phyloP scores from a whole-genome alignment of 2,329 filamentous ascomycete species.

The Neocucurbitaria cava region DNA sequence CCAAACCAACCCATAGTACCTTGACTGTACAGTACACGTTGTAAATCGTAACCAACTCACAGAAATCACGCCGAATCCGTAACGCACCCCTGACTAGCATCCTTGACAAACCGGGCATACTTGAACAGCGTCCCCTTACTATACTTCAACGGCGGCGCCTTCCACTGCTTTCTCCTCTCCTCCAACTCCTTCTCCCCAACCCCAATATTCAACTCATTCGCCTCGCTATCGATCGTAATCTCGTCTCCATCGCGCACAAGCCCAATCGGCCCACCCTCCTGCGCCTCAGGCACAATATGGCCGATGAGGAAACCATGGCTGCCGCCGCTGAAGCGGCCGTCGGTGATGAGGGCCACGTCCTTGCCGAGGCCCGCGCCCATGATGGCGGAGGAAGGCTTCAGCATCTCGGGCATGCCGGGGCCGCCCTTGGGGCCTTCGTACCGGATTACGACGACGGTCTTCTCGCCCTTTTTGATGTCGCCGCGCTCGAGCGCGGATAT shows the following conservation, averaged over 20 bases:
- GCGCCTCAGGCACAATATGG: constrained; percentile 86
- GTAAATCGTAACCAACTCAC: too few species aligned
- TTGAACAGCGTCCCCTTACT: constrained; percentile 66
- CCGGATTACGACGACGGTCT: constrained; percentile 77
- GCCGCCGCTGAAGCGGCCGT: constrained; percentile 80
- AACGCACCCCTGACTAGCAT: constrained; percentile 66
- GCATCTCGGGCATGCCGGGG: constrained; percentile 78
- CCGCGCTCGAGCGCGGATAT: constrained; percentile 70
- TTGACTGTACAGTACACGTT: too few species aligned
- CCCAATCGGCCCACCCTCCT: constrained; percentile 83
- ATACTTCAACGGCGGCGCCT: constrained; percentile 64
- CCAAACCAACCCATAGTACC: too few species aligned
- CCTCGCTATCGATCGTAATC: constrained; percentile 83
- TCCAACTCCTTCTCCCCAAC: constrained; percentile 69
- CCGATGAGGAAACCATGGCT: constrained; percentile 88
- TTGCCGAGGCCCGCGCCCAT: constrained; percentile 77
- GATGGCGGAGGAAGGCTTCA: constrained; percentile 74
- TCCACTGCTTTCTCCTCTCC: constrained; percentile 59
- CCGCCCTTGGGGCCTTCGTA: constrained; percentile 78
- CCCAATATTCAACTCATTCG: constrained; percentile 69
- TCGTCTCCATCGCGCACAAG: constrained; percentile 81
- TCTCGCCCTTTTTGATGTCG: constrained; percentile 76
- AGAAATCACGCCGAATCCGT: constrained; percentile 58
- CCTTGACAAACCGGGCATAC: constrained; percentile 63
- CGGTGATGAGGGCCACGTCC: constrained; percentile 76